Evolutionary conservation across 1,284 basidiomycete species (phyloP), one percentile per base, ranked within the genome.

Genomic region (Marasmius sp.): DNA sequence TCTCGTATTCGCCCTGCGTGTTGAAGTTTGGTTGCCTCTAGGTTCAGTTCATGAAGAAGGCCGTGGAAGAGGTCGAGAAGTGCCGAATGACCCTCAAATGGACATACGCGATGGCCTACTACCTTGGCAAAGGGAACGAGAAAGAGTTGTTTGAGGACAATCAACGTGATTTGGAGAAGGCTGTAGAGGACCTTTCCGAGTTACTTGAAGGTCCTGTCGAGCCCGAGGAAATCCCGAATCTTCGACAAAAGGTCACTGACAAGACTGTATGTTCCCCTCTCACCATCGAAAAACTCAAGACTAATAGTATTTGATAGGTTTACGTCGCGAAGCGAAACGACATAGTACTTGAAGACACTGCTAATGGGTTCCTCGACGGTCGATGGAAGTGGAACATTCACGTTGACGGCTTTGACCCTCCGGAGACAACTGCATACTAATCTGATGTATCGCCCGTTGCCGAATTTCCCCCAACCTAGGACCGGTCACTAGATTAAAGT

Each of bases 41-140:
- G 66, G 73, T 96, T 39, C 97, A 98, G 76, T 99, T 99, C 77
- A 95, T 98, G 81, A 94, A 94, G 79, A 96, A 97, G 76, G 97
- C 97, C 0, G 95, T 98, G 2, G 95, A 98, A 70, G 90, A 91
- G 69, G 89, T 94, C 10, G 87, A 90, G 66, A 91, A 91, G 73
- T 98, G 96, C 72, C 88, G 97, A 39, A 94, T 90, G 82, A 98
- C 97, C 49, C 86, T 99, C 65, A 98, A 98, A 77, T 99, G 97
- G 97, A 98, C 96, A 16, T 99, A 99, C 72, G 93, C 94, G n/a
- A 98, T 99, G 96, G 97, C 96, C 12, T 99, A 95, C 79, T 99
- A 98, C 68, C 81, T 92, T 38, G 85, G 87, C 61, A 88, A 86
- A 71, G 89, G 94, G 67, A 98, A 98, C 74, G 85, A 93, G 84